Conservation (phyloP, 2,329 filamentous ascomycete species). For the Colletotrichum sidae region DNA sequence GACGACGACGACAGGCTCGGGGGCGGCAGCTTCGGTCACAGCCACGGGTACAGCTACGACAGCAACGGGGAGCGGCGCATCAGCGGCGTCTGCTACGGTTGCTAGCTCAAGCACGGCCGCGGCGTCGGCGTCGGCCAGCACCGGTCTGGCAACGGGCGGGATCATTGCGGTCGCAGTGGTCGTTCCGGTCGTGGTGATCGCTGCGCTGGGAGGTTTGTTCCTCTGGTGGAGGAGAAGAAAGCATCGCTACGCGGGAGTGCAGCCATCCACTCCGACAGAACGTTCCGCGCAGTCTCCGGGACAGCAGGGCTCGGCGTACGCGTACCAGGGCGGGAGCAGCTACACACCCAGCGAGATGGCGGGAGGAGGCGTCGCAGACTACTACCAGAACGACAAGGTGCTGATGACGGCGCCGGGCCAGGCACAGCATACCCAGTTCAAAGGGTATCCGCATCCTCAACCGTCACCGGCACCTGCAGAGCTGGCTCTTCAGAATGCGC, state of each 20-base stretch:
- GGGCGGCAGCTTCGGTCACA: background rate
- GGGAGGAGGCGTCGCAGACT: slow-evolving; percentile 8
- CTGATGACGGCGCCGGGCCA: slow-evolving; percentile 10
- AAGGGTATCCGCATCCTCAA: slow-evolving; percentile 15
- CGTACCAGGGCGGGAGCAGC: slow-evolving; percentile 12
- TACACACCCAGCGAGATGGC: slow-evolving; percentile 25
- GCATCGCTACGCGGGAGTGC: slow-evolving; percentile 26
- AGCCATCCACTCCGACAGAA: slow-evolving; percentile 13
- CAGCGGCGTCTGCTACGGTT: no score
- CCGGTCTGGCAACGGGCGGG: slow-evolving; percentile 13
- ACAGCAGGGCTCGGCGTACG: slow-evolving; percentile 12
- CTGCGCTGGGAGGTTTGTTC: slow-evolving; percentile 25
- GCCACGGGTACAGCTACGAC: background rate
- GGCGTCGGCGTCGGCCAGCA: background rate
- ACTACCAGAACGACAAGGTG: slow-evolving; percentile 35
- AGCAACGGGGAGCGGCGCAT: background rate
- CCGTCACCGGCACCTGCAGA: slow-evolving; percentile 3
- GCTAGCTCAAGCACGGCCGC: background rate
- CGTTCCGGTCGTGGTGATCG: slow-evolving; percentile 21
- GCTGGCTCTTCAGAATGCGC: background rate
- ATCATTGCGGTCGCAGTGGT: slow-evolving; percentile 23
- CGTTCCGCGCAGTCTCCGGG: slow-evolving; percentile 5
- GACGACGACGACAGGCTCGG: background rate
- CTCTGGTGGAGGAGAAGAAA: slow-evolving; percentile 28
- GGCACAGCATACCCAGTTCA: slow-evolving; percentile 16